phyloP scores from a whole-genome alignment of 495 filamentous ascomycete species.

The Podospora sp. region DNA sequence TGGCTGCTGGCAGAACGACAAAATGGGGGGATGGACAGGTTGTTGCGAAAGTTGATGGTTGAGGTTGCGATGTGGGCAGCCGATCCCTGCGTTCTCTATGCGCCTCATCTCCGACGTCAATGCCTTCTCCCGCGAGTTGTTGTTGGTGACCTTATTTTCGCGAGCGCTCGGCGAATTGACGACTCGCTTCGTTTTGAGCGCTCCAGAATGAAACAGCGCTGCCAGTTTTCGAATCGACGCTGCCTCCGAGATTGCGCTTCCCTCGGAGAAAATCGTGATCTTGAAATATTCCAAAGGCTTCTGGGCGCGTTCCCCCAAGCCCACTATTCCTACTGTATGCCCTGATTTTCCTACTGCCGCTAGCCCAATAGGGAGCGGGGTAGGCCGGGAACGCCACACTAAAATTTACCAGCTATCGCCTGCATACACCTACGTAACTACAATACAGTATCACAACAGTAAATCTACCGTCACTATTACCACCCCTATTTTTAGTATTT shows the following conservation, averaged over 20 bases:
- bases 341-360: too few relatives aligned
- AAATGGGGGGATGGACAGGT: not conserved
- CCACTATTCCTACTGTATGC: too few relatives aligned
- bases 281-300: too few relatives aligned
- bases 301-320: too few relatives aligned
- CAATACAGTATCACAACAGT: too few relatives aligned
- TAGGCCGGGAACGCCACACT: too few relatives aligned
- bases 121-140: slow-evolving; percentile 23
- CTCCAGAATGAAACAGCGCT: not conserved
- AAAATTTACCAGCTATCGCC: too few relatives aligned
- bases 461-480: too few relatives aligned
- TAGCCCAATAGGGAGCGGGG: too few relatives aligned
- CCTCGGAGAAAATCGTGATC: not conserved
- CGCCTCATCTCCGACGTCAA: slow-evolving; percentile 43
- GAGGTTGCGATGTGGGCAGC: slow-evolving; percentile 10
- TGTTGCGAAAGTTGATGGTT: not conserved
- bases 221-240: not conserved
- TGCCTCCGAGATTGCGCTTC: slow-evolving; percentile 8
- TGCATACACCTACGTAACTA: too few relatives aligned
- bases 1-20: not conserved
- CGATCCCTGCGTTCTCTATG: slow-evolving; percentile 30
- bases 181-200: slow-evolving; percentile 4
- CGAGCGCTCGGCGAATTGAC: not conserved
- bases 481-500: too few relatives aligned
- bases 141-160: not conserved